Conservation (phyloP, 2,329 filamentous ascomycete species). For the Talaromyces sp. region DNA sequence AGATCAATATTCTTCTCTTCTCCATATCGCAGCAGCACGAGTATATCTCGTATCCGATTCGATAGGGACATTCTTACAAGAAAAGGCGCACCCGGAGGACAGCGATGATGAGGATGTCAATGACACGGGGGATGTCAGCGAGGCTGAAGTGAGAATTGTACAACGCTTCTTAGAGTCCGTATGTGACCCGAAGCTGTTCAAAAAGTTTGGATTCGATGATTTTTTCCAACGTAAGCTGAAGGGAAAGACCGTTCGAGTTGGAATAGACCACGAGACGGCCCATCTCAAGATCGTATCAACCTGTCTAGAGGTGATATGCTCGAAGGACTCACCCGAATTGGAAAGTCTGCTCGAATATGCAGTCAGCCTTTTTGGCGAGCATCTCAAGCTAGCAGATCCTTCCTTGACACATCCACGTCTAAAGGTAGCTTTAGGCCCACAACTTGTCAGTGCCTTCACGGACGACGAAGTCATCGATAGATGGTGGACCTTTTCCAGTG, state of each 20-base stretch:
- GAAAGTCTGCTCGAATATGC: constrained; percentile 10
- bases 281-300: constrained; percentile 9
- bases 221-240: constrained; percentile 29
- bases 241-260: constrained; percentile 19
- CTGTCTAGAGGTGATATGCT: constrained; percentile 16
- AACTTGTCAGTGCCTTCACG: not conserved
- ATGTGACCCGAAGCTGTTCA: constrained; percentile 28
- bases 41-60: constrained; percentile 26
- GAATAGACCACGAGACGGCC: constrained; percentile 11
- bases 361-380: constrained; percentile 16
- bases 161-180: constrained; percentile 28
- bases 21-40: constrained; percentile 14
- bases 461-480: constrained; percentile 20
- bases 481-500: constrained; percentile 27
- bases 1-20: constrained; percentile 28
- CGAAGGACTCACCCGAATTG: not conserved
- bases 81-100: not conserved
- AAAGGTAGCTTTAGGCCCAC: not conserved
- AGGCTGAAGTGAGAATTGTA: constrained; percentile 27
- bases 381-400: not conserved
- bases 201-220: constrained; percentile 31
- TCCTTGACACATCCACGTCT: not conserved
- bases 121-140: constrained; percentile 18
- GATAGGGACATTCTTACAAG: constrained; percentile 22
- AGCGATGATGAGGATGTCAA: not conserved